A percentile compares a stretch with the other conserved stretches of the same genome.
Evolutionary conservation across 257 asterid species (phyloP).

Genomic region (Echium plantagineum): DNA sequence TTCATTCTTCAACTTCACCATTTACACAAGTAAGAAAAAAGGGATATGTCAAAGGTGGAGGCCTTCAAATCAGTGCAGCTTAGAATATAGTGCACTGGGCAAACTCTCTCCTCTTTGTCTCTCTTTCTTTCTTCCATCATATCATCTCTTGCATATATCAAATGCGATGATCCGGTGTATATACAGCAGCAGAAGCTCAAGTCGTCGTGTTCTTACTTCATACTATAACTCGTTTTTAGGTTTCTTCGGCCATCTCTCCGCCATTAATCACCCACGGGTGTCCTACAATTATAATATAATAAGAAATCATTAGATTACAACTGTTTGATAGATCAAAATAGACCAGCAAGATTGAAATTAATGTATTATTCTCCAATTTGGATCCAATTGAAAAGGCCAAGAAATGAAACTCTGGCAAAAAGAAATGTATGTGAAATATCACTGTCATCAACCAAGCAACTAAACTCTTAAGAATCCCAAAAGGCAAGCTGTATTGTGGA

Average conservation of each 20-base stretch:
- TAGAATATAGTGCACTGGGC: not conserved
- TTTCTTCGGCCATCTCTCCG: slow-evolving; percentile 20
- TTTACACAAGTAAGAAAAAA: slow-evolving; percentile 4
- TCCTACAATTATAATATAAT: slow-evolving; percentile 20
- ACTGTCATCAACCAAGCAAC: not conserved
- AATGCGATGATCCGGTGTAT: not conserved
- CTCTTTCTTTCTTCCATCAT: slow-evolving; percentile 7
- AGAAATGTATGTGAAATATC: not conserved
- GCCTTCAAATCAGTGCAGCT: not conserved
- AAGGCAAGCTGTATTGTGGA: not conserved
- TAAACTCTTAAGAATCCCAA: not conserved
- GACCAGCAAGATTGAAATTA: too few species aligned
- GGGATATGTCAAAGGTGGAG: not conserved
- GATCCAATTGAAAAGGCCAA: not conserved
- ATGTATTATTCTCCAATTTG: too few species aligned
- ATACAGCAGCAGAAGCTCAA: slow-evolving; percentile 4
- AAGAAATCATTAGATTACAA: not conserved
- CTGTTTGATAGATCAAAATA: too few species aligned
- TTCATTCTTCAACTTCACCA: slow-evolving; percentile 8
- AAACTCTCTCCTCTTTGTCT: not conserved
- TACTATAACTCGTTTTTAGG: not conserved
- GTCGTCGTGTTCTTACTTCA: not conserved
- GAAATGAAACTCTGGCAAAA: too few species aligned
- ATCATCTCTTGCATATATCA: not conserved
- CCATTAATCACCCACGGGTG: slow-evolving; percentile 32